Conservation (phyloP, 192 early-diverging fungal genomes). For the Haplosporangium gracile region DNA sequence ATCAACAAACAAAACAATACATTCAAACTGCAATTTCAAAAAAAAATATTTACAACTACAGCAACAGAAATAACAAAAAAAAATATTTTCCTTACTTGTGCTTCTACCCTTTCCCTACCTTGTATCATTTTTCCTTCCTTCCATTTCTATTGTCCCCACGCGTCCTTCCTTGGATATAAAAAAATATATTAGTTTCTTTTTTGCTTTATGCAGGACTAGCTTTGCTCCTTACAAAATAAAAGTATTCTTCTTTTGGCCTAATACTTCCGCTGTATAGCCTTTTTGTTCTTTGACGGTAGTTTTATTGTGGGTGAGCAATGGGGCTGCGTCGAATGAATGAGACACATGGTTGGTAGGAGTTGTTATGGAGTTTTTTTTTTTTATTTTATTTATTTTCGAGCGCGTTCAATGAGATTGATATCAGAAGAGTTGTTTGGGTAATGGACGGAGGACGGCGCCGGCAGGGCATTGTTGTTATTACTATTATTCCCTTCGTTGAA, state of each 20-base stretch:
- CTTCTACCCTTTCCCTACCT: neutral
- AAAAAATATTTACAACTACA: neutral
- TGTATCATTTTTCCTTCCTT: neutral
- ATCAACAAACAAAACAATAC: neutral
- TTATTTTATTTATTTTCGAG: neutral
- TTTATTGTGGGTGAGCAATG: no score
- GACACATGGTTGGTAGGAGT: no score
- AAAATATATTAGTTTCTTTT: neutral
- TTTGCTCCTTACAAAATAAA: neutral
- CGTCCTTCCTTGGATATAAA: neutral
- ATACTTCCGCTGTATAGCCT: neutral
- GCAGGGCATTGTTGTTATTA: neutral
- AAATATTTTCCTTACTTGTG: neutral
- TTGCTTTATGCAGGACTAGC: neutral
- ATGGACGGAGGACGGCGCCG: neutral
- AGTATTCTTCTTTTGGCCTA: neutral
- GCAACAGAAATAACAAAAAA: neutral
- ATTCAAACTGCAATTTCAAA: neutral
- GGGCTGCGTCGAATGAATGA: no score
- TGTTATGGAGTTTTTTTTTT: neutral
- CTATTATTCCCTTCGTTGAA: conserved; percentile 10
- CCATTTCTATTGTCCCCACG: neutral
- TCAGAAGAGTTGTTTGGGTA: conserved; percentile 6
- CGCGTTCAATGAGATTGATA: conserved; percentile 7
- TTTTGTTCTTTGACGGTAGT: no score